phyloP scores from a whole-genome alignment of 805 yeast species.

The Yarrowia phangngaensis region DNA sequence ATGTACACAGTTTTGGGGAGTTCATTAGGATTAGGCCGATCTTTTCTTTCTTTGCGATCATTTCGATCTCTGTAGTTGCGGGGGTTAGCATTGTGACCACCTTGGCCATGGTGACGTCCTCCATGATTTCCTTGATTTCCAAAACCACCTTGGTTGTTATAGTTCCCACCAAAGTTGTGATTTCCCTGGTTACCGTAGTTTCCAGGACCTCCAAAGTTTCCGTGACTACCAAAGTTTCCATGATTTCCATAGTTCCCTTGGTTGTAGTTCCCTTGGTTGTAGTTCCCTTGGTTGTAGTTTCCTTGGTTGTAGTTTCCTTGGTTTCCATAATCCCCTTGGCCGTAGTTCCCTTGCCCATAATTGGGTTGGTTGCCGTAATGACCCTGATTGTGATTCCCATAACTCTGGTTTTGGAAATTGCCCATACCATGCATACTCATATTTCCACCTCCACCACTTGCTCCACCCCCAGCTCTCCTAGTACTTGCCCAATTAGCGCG shows the following conservation, averaged over 20 bases:
- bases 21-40: background rate
- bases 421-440: constrained; percentile 1
- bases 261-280: too few relatives aligned
- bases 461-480: too few relatives aligned
- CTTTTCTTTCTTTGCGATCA: background rate
- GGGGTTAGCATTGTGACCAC: background rate
- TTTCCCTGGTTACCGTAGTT: background rate
- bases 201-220: constrained; percentile 12
- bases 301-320: too few relatives aligned
- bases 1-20: constrained; percentile 76
- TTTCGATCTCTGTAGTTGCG: constrained; percentile 7
- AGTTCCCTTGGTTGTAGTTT: too few relatives aligned
- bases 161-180: background rate
- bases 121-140: background rate
- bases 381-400: too few relatives aligned
- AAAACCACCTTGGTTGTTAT: too few relatives aligned
- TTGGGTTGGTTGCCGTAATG: too few relatives aligned
- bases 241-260: constrained; percentile 20
- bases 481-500: constrained; percentile 89
- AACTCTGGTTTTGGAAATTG: too few relatives aligned
- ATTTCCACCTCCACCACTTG: background rate
- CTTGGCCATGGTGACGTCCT: background rate
- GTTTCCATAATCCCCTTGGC: too few relatives aligned
- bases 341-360: too few relatives aligned
- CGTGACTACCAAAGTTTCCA: background rate